These are phyloP conservation scores for Phytophthora aleatoria DNA, from an alignment of 352 stramenopile species.

Conservation along the genomic window DNA sequence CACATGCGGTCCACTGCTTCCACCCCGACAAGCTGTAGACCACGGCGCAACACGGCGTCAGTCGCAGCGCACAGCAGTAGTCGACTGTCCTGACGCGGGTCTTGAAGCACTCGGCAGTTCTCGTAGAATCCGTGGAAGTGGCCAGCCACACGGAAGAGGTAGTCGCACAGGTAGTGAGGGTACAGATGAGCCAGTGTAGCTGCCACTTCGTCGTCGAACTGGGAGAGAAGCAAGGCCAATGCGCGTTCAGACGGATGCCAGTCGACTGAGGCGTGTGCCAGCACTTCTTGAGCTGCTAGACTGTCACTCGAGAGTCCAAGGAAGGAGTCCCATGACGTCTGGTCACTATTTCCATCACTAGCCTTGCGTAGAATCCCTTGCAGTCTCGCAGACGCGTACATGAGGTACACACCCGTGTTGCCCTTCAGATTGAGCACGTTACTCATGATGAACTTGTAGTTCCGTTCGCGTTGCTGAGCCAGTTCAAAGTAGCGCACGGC, in stretches of 20 bases:
- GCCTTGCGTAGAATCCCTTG: conserved; percentile 77
- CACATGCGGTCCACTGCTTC: conserved; percentile 80
- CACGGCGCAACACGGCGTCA: conserved; percentile 65
- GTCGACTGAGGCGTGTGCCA: conserved; percentile 45
- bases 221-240: conserved; percentile 71
- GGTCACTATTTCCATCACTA: conserved; percentile 25
- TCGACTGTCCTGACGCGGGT: conserved; percentile 66
- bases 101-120: conserved; percentile 72
- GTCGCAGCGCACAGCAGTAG: conserved; percentile 80
- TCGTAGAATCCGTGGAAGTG: conserved; percentile 88
- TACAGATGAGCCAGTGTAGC: conserved; percentile 61
- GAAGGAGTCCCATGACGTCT: conserved; percentile 30
- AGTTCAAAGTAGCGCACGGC: conserved; percentile 87
- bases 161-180: conserved; percentile 82
- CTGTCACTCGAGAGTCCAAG: conserved; percentile 33
- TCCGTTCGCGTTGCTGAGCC: conserved; percentile 79
- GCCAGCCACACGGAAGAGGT: conserved; percentile 77
- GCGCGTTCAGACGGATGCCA: conserved; percentile 75
- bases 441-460: conserved; percentile 89
- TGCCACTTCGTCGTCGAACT: conserved; percentile 83
- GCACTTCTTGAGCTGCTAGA: conserved; percentile 37
- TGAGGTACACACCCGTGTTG: conserved; percentile 85
- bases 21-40: conserved; percentile 72
- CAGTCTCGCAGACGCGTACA: conserved; percentile 80
- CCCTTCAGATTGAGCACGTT: conserved; percentile 82